Base-by-base conservation (phyloP, 2,329 filamentous ascomycete genomes). In the Phaeoacremonium minimum region DNA sequence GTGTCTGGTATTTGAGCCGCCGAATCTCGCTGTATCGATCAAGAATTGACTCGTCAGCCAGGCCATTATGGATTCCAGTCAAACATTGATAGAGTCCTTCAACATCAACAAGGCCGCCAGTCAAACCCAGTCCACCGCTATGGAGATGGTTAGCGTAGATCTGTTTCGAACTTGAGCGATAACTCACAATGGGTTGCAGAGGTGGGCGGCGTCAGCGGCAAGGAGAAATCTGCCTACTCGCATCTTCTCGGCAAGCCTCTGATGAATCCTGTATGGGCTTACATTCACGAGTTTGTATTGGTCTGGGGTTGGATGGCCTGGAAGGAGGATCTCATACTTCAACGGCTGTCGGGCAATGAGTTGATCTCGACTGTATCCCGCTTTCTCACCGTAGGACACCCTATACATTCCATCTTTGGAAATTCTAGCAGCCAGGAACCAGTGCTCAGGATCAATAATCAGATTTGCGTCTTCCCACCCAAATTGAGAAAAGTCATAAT, bases 401-500 rank as follows among this genome's bases (percentile, higher is more conserved):
- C 35, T 13, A 7, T 18, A 37, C 4, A 37, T 20, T 1, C 18
- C 35, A 2, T 20, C 28, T 2, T 30, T 30, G 1, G 28, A 29
- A 8, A 37, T 18, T 5, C 7, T 12, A 6, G 35, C 35, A 7
- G 32, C 30, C 35, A 37, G 31, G 17, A 20, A 37, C 35, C 35
- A 37, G 15, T 37, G 18, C 7, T 15, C 26, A 2, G 29, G 35
- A 5, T 37, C 15, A 9, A 37, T 18, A n/a, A 37, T 18, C 15
- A 37, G 32, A n/a, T 37, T 37, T 8, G 32, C 28, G 32, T 33
- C 35, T 6, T 58, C 57, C 45, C 55, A 67, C 30, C 50, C 55
- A 40, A 56, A 63, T 16, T 57, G 54, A 16, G 62, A 54, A 30
- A 71, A 64, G 28, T 72, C 64, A 40, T 71, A 69, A 34, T 72